Evolutionary conservation across 179 eudicot genomes (phyloP), one percentile per base, ranked within the genome.

Genomic region (Silene noctiflora): DNA sequence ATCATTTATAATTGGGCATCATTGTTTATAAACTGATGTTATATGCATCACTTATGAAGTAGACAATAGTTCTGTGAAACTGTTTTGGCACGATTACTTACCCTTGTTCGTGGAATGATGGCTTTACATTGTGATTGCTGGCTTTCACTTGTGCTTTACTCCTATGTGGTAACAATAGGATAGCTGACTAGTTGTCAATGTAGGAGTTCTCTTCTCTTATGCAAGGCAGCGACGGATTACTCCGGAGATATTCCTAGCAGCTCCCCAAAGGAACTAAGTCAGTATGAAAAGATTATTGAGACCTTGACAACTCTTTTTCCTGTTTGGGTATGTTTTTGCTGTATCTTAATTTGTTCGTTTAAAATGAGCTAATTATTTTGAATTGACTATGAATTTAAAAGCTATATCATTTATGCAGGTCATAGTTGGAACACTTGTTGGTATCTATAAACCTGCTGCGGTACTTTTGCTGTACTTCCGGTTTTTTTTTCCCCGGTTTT

Each of bases 261-360:
- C 76, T 25, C 78, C 81, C 74, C 91, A 17, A 78, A 82, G 78
- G 87, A 78, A 76, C 65, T 89, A 88, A 90, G 83, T 86, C 88
- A 83, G 77, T 96, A 91, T 78, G 98, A 96, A 83, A 89, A 81
- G 80, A 89, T 93, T 73, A 87, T 96, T 77, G 99, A 96, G 87
- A 87, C 89, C 48, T 78, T 93, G 85, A 96, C 99, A 3, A 93
- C 99, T 59, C 96, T 96, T 77, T 96, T 96, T 84, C 99, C 99
- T 83, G 73, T 91, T 25, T 95, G 99, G 99, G 99, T 95, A 89
- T 74, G 92, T 77, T 59, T 60, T 16, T 21, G 24, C 42, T 61
- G 67, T 35, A 56, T 58, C 39, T n/a, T 75, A 8, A 59, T 9
- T 3, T n/a, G 14, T 29, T 63, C 67, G 14, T 71, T 72, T 7